Conservation (phyloP, 2,329 filamentous ascomycete species). For the Phoma herbarum region DNA sequence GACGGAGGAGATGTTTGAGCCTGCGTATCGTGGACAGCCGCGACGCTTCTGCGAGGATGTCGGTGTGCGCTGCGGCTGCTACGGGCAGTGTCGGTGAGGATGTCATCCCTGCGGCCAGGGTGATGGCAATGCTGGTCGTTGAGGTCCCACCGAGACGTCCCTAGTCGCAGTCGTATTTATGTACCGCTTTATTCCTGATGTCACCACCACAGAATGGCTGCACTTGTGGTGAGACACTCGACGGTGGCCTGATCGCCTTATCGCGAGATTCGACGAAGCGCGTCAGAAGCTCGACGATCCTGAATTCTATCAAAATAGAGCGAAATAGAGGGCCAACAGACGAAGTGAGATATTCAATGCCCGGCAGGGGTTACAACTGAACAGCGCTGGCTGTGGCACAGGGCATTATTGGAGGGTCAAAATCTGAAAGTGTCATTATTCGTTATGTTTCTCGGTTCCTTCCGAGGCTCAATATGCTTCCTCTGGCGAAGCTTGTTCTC, state of each 20-base stretch:
- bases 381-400: not conserved
- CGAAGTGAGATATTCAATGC: not conserved
- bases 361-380: not conserved
- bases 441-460: conserved; percentile 14
- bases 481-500: conserved; percentile 31
- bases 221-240: conserved; percentile 7
- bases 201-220: conserved; percentile 1
- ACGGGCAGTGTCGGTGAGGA: not conserved
- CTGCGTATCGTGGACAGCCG: conserved; percentile 10
- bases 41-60: not conserved
- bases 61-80: not conserved
- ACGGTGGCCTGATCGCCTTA: conserved; percentile 7
- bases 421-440: not conserved
- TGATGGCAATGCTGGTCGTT: not conserved
- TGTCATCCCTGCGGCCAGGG: not conserved
- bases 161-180: not conserved
- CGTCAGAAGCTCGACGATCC: not conserved
- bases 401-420: not conserved
- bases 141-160: not conserved
- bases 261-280: not conserved
- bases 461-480: conserved; percentile 28
- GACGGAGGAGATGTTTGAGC: conserved; percentile 23
- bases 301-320: not conserved
- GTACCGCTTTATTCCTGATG: not conserved
- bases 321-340: not conserved